Base-by-base conservation (phyloP, 2,329 filamentous ascomycete species). In the Ilyonectria destructans region DNA sequence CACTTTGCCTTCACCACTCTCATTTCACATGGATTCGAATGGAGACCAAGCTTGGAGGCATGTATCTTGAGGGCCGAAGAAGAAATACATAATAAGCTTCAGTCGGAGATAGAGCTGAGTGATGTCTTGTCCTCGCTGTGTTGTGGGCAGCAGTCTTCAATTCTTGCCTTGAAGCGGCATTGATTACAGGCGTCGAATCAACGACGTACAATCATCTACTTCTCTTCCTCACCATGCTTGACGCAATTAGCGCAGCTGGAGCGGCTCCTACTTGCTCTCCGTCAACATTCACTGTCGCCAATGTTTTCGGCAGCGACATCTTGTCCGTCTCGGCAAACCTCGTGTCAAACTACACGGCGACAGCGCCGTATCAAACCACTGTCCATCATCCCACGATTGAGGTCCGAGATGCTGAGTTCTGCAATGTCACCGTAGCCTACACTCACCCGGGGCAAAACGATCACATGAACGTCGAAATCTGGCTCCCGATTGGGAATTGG, bases 351-450 rank as follows among this genome's bases (percentile, higher is more conserved):
- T 33, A 35, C 29, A 35, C 49, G 13, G 29, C 29, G 6, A 54
- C 29, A 6, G 29, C 31, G 19, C 49, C 49, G 1, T 54, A 33
- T 5, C 29, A 33, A 10, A 35, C 29, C 31, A 19, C 49, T 2
- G 17, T 54, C 29, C 29, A 54, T 15, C 59, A 67, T 12, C 67
- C 65, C 19, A 40, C 56, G 1, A 17, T 67, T 6, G 37, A 49
- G 6, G 51, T 68, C 4, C 37, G 51, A 2, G 58, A 61, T 33
- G 62, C 57, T 46, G 62, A 55, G 4, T 71, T 71, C 12, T 71
- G 69, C 35, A 71, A 70, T 26, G 65, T 71, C 9, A 71, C 69
- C 2, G 45, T 71, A 17, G 68, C 49, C 6, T 71, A 71, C 35
- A 70, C 69, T 0, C 68, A 71, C 23, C 61, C 68, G 4, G 68